phyloP scores from a whole-genome alignment of 2,329 filamentous ascomycete species.

The Pseudopithomyces chartarum region DNA sequence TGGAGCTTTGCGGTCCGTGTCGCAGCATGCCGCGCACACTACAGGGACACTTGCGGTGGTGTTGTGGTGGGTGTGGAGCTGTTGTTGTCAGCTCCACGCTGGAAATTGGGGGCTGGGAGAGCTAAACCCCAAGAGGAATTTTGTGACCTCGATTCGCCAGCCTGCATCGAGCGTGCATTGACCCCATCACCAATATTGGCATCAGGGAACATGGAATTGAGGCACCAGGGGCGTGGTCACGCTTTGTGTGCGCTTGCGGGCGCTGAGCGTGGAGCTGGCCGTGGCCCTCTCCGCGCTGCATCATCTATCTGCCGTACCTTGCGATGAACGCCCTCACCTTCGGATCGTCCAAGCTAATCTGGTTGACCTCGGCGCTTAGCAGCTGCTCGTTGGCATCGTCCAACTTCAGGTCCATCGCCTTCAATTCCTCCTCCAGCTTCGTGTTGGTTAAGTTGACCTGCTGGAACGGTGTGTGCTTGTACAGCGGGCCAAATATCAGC shows the following conservation, averaged over 20 bases:
- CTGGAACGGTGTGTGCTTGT: slow-evolving; percentile 42
- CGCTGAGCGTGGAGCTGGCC: background rate
- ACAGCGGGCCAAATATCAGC: slow-evolving; percentile 45
- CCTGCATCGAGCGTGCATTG: background rate
- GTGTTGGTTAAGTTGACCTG: slow-evolving; percentile 29
- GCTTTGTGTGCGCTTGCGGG: background rate
- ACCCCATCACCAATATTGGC: background rate
- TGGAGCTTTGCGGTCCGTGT: slow-evolving; percentile 34
- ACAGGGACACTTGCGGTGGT: slow-evolving; percentile 22
- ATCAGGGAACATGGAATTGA: background rate
- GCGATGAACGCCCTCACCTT: slow-evolving; percentile 38
- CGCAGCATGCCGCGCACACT: slow-evolving; percentile 41
- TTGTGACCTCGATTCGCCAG: slow-evolving; percentile 3
- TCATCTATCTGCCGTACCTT: slow-evolving; percentile 32
- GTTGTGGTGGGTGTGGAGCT: slow-evolving; percentile 23
- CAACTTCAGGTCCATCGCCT: slow-evolving; percentile 43
- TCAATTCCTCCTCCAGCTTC: slow-evolving; percentile 37
- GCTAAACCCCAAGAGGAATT: slow-evolving; percentile 15
- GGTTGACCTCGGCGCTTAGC: slow-evolving; percentile 39
- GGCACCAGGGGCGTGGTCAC: background rate
- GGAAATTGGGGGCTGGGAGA: slow-evolving; percentile 26
- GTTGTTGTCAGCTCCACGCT: slow-evolving; percentile 28
- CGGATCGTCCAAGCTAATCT: slow-evolving; percentile 36
- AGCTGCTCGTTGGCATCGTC: slow-evolving; percentile 46
- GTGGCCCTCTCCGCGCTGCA: background rate